Evolutionary conservation across 805 yeast species (phyloP), one percentile per base, ranked within the genome.

Genomic region (Candida pseudoglaebosa): DNA sequence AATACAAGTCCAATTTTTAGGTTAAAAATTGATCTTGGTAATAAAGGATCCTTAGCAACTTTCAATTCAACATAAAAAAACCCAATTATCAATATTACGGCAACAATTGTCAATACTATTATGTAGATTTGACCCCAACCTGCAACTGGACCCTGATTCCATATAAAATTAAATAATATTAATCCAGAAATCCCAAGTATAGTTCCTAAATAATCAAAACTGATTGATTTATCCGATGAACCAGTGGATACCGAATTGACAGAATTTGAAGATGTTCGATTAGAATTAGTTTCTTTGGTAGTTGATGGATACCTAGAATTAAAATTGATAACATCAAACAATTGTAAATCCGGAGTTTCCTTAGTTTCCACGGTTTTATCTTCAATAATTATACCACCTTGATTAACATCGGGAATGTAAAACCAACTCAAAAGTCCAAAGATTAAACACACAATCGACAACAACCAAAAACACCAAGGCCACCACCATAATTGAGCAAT

Each of bases 111-210:
- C 9, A 84, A 53, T 0, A 67, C 77, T 30, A 80, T 74, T 30
- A 80, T 73, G 46, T 83, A 84, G 1, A 80, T 71, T 2, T 52
- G 53, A 8, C 58, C 48, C 91, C 91, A 84, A 15, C 90, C 87
- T 2, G 65, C 81, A 4, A 74, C 69, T 0, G 91, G 86, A 2
- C 84, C 91, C 54, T 85, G 89, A 49, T 81, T 84, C 78, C 87
- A 78, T 2, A 77, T 77, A 53, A 84, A 78, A 47, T 80, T 83
- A 54, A 85, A 66, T 24, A 84, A 53, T 2, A 82, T 67, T 34
- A 85, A 57, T 0, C 86, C 87, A 4, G 61, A 41, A 4, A 84
- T 73, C 3, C 86, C 90, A 10, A 76, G 42, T 0, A 61, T 13
- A 0, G 82, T 64, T 29, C 56, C 69, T 40, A 54, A 24, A 28